Evolutionary conservation across 345 rosid species (phyloP).

Genomic region (Populus alba): DNA sequence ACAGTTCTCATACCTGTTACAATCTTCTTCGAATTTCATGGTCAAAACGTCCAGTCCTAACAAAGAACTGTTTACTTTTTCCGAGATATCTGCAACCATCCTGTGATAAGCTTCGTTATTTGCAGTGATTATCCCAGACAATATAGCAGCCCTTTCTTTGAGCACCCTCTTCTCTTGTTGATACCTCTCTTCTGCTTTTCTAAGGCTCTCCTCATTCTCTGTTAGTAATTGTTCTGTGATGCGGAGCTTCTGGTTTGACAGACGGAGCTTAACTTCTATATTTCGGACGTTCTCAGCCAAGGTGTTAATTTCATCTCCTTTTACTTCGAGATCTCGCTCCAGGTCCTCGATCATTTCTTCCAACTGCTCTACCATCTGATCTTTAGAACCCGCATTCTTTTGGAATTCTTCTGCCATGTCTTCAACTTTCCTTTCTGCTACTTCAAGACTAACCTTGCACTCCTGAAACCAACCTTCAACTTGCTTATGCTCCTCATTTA

Average conservation of each 20-base stretch:
- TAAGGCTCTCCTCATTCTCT: constrained; percentile 68
- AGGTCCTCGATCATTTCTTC: constrained; percentile 60
- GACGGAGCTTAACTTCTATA: constrained; percentile 79
- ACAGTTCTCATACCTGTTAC: constrained; percentile 30
- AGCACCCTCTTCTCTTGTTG: constrained; percentile 58
- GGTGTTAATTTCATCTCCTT: constrained; percentile 69
- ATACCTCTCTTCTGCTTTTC: constrained; percentile 59
- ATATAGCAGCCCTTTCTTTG: constrained; percentile 41
- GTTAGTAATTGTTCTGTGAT: constrained; percentile 72
- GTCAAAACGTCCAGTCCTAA: constrained; percentile 40
- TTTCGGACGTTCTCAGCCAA: constrained; percentile 47
- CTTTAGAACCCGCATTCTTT: constrained; percentile 31
- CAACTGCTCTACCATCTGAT: constrained; percentile 43
- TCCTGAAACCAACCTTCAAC: constrained; percentile 26
- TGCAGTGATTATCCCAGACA: constrained; percentile 37
- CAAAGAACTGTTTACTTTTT: constrained; percentile 35
- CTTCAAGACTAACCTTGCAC: constrained; percentile 17
- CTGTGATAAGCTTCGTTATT: constrained; percentile 41
- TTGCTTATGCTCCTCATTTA: constrained; percentile 50
- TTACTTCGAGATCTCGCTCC: constrained; percentile 62
- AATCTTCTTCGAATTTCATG: constrained; percentile 41
- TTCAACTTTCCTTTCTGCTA: constrained; percentile 24
- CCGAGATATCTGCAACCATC: constrained; percentile 45
- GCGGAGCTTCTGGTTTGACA: constrained; percentile 92
- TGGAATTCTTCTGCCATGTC: constrained; percentile 14